Percentiles rank a stretch among this genome's conserved stretches.
phyloP scores from a whole-genome alignment of 2,329 filamentous ascomycete species.

The Macrophomina tecta region DNA sequence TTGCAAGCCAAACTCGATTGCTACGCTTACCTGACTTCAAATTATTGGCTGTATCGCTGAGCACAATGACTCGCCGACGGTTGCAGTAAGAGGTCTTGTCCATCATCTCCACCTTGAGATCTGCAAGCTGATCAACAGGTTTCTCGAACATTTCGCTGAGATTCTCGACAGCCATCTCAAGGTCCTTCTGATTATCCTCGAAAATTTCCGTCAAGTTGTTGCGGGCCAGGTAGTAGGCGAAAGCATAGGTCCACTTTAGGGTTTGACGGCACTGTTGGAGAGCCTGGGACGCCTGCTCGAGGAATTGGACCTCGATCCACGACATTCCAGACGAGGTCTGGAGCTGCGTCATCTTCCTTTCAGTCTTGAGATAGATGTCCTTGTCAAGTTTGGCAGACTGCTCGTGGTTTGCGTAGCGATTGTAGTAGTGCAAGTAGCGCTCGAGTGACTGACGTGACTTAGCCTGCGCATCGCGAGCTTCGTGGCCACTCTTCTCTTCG shows the following conservation, averaged over 20 bases:
- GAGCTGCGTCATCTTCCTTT: conserved; percentile 98
- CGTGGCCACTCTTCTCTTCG: conserved; percentile 91
- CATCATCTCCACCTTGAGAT: conserved; percentile 95
- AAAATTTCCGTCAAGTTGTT: conserved; percentile 98
- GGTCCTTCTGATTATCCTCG: conserved; percentile 97
- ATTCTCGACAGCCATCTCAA: conserved; percentile 96
- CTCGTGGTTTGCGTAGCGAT: conserved; percentile 98
- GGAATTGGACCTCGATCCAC: conserved; percentile 98
- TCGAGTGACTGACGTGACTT: conserved; percentile 89
- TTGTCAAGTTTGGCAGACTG: conserved; percentile 96
- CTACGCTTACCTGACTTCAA: conserved; percentile 75
- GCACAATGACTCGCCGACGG: conserved; percentile 83
- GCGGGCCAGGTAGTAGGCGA: conserved; percentile 94
- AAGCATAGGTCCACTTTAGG: conserved; percentile 98
- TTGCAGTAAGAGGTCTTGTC: conserved; percentile 98
- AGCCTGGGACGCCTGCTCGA: conserved; percentile 90
- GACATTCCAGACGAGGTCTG: conserved; percentile 95
- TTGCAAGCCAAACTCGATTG: neutral
- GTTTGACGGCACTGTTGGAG: conserved; percentile 98
- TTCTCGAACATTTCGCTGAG: conserved; percentile 99
- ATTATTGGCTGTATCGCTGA: conserved; percentile 93
- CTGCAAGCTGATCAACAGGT: conserved; percentile 82
- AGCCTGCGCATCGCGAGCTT: conserved; percentile 90
- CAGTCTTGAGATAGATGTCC: conserved; percentile 93
- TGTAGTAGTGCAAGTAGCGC: conserved; percentile 98